A percentile compares a stretch with the other conserved stretches of the same genome.
Evolutionary conservation across 306 rosid genomes (phyloP).

Genomic region (Medicago truncatula): MtrunA17r5.0-ANR NC_053045.1:38326001-38326500

Average conservation of each 20-base stretch:
- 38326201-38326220: constrained; percentile 30
- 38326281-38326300: constrained; percentile 48
- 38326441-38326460: constrained; percentile 55
- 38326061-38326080: too few relatives aligned
- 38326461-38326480: neutral
- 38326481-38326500: neutral
- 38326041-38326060: too few relatives aligned
- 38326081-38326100: neutral
- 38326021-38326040: too few relatives aligned
- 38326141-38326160: too few relatives aligned
- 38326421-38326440: constrained; percentile 38
- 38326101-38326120: neutral
- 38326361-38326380: neutral
- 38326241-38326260: constrained; percentile 35
- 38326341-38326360: neutral
- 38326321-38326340: constrained; percentile 3
- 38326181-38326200: neutral
- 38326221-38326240: neutral
- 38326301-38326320: constrained; percentile 5
- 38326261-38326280: constrained; percentile 53
- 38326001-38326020: too few relatives aligned
- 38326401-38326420: constrained; percentile 49
- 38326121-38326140: too few relatives aligned
- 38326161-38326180: too few relatives aligned
- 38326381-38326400: constrained; percentile 4